Conservation (phyloP, 768 basidiomycete genomes). For the Fistulinella prunicolor region DNA sequence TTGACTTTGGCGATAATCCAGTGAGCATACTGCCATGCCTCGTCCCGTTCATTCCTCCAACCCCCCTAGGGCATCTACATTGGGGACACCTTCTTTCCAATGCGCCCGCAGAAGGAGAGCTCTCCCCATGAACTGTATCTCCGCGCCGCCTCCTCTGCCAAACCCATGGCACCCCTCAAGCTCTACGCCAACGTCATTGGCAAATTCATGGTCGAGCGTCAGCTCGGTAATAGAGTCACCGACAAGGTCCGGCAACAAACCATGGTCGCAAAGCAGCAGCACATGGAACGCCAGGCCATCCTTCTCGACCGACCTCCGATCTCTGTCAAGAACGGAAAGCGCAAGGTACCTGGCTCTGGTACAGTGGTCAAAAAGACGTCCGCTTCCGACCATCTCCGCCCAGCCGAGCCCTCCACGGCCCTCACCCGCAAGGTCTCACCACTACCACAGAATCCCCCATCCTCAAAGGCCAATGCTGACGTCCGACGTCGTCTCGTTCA, state of each 20-base stretch:
- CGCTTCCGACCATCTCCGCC: conserved; percentile 29
- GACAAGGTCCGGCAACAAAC: conserved; percentile 46
- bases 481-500: conserved; percentile 45
- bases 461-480: conserved; percentile 18
- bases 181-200: conserved; percentile 73
- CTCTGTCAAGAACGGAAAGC: conserved; percentile 42
- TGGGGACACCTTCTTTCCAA: conserved; percentile 60
- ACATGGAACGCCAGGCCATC: conserved; percentile 46
- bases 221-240: conserved; percentile 46
- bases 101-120: conserved; percentile 52
- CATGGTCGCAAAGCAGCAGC: conserved; percentile 48
- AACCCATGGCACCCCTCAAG: conserved; percentile 64
- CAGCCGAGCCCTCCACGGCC: conserved; percentile 28
- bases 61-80: conserved; percentile 58
- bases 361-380: conserved; percentile 24
- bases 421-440: conserved; percentile 32
- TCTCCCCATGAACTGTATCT: conserved; percentile 71
- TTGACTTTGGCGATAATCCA: conserved; percentile 60
- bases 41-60: not conserved
- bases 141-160: conserved; percentile 53
- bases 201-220: conserved; percentile 63
- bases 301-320: conserved; percentile 39
- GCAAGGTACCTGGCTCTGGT: conserved; percentile 35
- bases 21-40: conserved; percentile 38
- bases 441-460: conserved; percentile 18